A percentile compares a stretch with the other conserved stretches of the same genome.
Conservation (phyloP, 345 rosid species). For the Abelmoschus esculentus region DNA sequence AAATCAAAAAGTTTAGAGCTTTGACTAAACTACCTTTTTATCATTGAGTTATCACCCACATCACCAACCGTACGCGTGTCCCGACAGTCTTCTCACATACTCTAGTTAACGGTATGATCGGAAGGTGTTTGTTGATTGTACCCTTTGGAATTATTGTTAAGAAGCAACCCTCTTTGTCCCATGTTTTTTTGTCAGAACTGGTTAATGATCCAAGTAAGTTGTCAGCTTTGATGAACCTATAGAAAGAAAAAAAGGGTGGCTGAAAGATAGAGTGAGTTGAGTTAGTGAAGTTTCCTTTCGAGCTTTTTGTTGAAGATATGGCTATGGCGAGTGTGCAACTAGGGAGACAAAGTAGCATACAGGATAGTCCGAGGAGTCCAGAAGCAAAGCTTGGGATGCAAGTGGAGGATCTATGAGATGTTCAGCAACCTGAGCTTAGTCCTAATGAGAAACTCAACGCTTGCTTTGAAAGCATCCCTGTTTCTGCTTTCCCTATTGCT, state of each 20-base stretch:
- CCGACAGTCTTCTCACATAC: background rate
- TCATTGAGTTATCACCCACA: slow-evolving; percentile 4
- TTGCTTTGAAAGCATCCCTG: slow-evolving; percentile 85
- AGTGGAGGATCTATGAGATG: slow-evolving; percentile 93
- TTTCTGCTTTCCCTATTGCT: slow-evolving; percentile 76
- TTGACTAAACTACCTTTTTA: background rate
- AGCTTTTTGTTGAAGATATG: background rate
- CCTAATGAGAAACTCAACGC: slow-evolving; percentile 90
- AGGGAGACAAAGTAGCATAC: slow-evolving; percentile 32
- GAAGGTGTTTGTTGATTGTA: background rate
- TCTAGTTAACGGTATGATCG: background rate
- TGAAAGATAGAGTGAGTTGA: background rate
- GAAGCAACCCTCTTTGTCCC: background rate
- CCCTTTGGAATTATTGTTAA: background rate
- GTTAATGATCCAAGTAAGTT: background rate
- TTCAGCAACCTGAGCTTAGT: slow-evolving; percentile 56
- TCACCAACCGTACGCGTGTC: background rate
- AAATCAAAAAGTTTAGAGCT: background rate
- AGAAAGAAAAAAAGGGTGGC: background rate
- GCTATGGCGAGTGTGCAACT: slow-evolving; percentile 36
- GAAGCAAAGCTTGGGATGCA: slow-evolving; percentile 89
- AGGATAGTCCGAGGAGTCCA: slow-evolving; percentile 75
- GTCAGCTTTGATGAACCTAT: background rate
- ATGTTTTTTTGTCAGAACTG: background rate
- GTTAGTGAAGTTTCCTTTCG: background rate